Evolutionary conservation across 805 yeast species (phyloP), one percentile per base, ranked within the genome.

Genomic region (Barnettozyma pratensis): DNA sequence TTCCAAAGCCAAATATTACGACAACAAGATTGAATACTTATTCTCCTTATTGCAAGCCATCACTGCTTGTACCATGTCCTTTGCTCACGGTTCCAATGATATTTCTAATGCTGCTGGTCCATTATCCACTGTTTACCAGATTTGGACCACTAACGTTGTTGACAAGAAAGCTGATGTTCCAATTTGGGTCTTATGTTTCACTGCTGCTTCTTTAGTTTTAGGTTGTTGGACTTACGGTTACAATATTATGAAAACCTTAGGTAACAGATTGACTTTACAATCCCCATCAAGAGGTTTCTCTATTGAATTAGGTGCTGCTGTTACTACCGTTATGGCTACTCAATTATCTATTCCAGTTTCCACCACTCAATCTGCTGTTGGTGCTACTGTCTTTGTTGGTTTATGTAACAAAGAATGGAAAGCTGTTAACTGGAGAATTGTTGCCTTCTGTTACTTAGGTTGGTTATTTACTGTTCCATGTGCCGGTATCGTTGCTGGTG

Each of bases 11-110:
- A 81, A 80, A 64, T 79, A 74, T 58, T 85, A 85, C 66, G 87
- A 83, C 62, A 81, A 79, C 75, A 80, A 81, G 64, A 70, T 81
- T 49, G 92, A 85, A 67, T 81, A 75, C 63, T 65, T 85, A 54
- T 85, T 77, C 63, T 79, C 91, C 4, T 69, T 83, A 53, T 69
- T 83, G 47, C 92, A 85, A 67, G 83, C 80, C 45, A 66, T 84
- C 53, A 84, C 91, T 39, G 91, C 92, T 12, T 76, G 81, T 56
- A 84, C 89, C 44, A 83, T 84, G 84, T 84, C 91, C 2, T 83
- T 85, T 65, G 87, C 91, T 6, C 92, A 85, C 61, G 92, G 92
- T 48, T 83, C 92, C 37, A 85, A 85, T 61, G 92, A 85, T 67
- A 83, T 85, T 53, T 76, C 89, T 43, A 85, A 85, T 58, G 90